phyloP scores from a whole-genome alignment of 305 asterid species.

The Fraxinus dipetala region DNA sequence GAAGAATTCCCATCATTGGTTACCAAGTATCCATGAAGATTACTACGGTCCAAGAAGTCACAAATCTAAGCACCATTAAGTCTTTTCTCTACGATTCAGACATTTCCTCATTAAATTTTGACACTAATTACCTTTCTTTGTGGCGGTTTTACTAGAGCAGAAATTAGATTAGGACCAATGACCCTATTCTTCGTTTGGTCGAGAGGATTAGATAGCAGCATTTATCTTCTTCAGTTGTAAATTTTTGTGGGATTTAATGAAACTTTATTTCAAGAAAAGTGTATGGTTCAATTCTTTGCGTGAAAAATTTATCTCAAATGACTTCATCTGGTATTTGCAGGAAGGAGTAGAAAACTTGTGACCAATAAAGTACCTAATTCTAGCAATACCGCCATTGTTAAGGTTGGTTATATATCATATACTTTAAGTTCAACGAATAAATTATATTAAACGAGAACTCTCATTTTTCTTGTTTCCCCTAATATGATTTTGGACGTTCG shows the following conservation, averaged over 20 bases:
- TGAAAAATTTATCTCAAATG: background rate
- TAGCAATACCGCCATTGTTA: slow-evolving; percentile 33
- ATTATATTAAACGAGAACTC: background rate
- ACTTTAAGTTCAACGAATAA: background rate
- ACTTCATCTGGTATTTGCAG: slow-evolving; percentile 46
- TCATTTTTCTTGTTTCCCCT: background rate
- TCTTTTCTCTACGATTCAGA: background rate
- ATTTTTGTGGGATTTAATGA: background rate
- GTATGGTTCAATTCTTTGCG: background rate
- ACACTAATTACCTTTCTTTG: background rate
- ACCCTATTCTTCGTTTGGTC: background rate
- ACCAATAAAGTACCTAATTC: slow-evolving; percentile 28
- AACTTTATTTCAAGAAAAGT: background rate
- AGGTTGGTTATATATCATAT: slow-evolving; percentile 48
- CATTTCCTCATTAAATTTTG: background rate
- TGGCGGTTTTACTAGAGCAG: background rate
- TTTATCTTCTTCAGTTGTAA: background rate
- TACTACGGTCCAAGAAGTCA: slow-evolving; percentile 53
- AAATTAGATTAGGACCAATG: background rate
- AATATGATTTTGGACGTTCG: slow-evolving; percentile 12
- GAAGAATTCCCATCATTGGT: slow-evolving; percentile 51
- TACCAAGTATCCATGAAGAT: slow-evolving; percentile 68
- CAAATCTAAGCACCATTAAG: slow-evolving; percentile 59
- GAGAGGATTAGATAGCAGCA: background rate
- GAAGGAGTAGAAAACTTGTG: slow-evolving; percentile 57